Percentiles rank a stretch among this genome's conserved stretches.
Conservation (phyloP, 805 yeast genomes). For the Nakazawaea pomicola region DNA sequence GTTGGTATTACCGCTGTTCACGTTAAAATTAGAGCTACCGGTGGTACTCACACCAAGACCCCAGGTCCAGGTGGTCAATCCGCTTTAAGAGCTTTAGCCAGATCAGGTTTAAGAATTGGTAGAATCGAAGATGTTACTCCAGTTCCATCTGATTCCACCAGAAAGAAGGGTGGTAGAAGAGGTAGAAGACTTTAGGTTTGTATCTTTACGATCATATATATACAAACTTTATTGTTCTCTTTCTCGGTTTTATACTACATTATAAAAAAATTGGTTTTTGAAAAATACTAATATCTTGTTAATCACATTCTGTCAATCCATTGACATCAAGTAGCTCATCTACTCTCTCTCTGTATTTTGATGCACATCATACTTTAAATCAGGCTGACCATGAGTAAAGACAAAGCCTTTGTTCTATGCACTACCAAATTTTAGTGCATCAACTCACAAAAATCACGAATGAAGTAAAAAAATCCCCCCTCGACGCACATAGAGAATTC, state of each 20-base stretch:
- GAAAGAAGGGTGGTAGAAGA: conserved; percentile 99
- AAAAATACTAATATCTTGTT: background rate
- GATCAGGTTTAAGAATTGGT: conserved; percentile 99
- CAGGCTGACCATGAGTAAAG: too few relatives aligned
- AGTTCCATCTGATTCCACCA: conserved; percentile 99
- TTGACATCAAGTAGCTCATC: background rate
- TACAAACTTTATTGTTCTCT: background rate
- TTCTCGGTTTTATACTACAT: background rate
- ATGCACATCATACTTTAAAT: too few relatives aligned
- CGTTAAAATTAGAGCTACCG: conserved; percentile 99
- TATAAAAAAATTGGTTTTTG: background rate
- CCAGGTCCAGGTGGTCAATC: conserved; percentile 99
- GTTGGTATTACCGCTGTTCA: conserved; percentile 99
- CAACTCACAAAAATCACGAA: background rate
- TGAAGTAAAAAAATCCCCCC: background rate
- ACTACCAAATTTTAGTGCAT: background rate
- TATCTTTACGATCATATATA: conserved; percentile 1
- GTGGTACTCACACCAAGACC: conserved; percentile 99
- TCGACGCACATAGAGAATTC: background rate
- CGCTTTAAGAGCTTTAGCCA: conserved; percentile 97
- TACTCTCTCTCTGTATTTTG: too few relatives aligned
- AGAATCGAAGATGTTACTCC: conserved; percentile 99
- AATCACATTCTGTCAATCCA: too few relatives aligned
- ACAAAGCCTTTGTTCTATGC: too few relatives aligned
- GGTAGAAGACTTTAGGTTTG: conserved; percentile 84